phyloP scores from a whole-genome alignment of 331 rosid genomes.

The Rosa hybrid region DNA sequence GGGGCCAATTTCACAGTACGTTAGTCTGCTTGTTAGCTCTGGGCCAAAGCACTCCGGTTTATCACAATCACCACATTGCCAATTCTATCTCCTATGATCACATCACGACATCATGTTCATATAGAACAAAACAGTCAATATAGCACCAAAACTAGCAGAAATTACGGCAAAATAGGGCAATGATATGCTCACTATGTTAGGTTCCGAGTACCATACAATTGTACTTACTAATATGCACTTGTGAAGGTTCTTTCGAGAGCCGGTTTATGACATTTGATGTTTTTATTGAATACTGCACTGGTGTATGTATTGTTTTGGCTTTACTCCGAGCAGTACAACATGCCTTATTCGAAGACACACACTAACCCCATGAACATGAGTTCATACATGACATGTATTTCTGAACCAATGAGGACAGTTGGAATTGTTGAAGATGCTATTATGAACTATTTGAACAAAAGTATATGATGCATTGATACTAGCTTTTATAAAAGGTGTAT shows the following conservation, averaged over 20 bases:
- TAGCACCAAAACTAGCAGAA: not conserved
- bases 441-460: not conserved
- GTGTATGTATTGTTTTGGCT: not conserved
- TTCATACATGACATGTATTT: conserved; percentile 22
- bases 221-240: not conserved
- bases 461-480: conserved; percentile 10
- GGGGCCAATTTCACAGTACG: not conserved
- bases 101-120: not conserved
- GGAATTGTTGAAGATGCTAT: conserved; percentile 31
- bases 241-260: not conserved
- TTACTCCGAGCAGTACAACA: not conserved
- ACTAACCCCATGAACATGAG: conserved; percentile 7
- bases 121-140: not conserved
- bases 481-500: conserved; percentile 21
- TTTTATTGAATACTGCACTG: not conserved
- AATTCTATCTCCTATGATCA: not conserved
- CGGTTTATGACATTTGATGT: not conserved
- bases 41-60: not conserved
- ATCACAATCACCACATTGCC: not conserved
- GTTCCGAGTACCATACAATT: not conserved
- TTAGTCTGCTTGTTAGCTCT: not conserved
- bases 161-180: not conserved
- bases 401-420: conserved; percentile 21
- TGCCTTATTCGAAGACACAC: not conserved
- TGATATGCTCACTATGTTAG: not conserved